A percentile compares a stretch with the other conserved stretches of the same genome.
Evolutionary conservation across 805 yeast genomes (phyloP).

Genomic region (Lipomyces yamanashiensis): DNA sequence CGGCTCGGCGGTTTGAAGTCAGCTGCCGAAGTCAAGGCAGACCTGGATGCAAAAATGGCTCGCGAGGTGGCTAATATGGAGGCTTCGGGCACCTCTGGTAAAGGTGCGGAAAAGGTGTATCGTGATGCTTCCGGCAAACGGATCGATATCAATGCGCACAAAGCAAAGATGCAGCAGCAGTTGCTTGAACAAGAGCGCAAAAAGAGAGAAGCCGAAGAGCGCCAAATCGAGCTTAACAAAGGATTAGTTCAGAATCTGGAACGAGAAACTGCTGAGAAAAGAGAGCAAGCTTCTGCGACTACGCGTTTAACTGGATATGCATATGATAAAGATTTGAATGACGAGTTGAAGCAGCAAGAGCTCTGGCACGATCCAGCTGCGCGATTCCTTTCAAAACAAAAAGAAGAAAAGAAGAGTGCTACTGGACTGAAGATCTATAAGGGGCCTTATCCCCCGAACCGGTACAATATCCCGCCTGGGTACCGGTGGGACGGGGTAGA

Average conservation of each 20-base stretch:
- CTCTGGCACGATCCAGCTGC: constrained; percentile 68
- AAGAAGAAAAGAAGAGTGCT: constrained; percentile 37
- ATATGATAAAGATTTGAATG: constrained; percentile 50
- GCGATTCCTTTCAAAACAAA: constrained; percentile 47
- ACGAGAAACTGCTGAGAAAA: constrained; percentile 46
- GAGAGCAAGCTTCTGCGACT: constrained; percentile 41
- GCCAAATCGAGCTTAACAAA: constrained; percentile 43
- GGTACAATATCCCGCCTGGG: constrained; percentile 81
- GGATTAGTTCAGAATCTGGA: constrained; percentile 51
- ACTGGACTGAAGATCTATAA: constrained; percentile 62
- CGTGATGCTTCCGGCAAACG: constrained; percentile 67
- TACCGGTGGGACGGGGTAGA: constrained; percentile 91
- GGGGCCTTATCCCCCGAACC: constrained; percentile 63
- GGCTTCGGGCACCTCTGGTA: constrained; percentile 26
- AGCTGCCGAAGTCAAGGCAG: constrained; percentile 50
- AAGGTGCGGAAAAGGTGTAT: constrained; percentile 51
- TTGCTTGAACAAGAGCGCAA: constrained; percentile 41
- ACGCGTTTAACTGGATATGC: constrained; percentile 45
- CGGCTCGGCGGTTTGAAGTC: constrained; percentile 54
- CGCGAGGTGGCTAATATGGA: constrained; percentile 31
- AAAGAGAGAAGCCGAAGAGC: constrained; percentile 38
- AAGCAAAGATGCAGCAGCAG: constrained; percentile 39
- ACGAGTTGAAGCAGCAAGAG: constrained; percentile 44
- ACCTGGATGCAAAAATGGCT: constrained; percentile 46
- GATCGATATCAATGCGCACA: constrained; percentile 49